phyloP scores from a whole-genome alignment of 1,139 yeast species.

The Saccharomyces hybrid region DNA sequence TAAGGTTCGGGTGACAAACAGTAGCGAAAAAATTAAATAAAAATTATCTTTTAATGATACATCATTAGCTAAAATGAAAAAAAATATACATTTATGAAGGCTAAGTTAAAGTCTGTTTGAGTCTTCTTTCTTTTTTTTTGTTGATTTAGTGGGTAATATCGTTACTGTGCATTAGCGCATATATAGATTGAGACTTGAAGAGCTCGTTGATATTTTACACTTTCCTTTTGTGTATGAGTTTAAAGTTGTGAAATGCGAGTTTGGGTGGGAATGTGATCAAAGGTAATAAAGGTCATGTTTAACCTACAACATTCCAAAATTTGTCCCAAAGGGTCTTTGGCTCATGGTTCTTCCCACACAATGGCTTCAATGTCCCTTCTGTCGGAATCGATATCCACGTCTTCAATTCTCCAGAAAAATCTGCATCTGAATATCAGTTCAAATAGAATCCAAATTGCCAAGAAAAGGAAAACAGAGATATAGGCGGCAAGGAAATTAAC shows the following conservation, averaged over 20 bases:
- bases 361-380: slow-evolving; percentile 41
- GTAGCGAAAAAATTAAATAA: neutral
- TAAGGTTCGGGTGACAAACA: neutral
- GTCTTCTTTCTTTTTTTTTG: neutral
- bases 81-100: neutral
- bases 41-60: neutral
- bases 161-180: neutral
- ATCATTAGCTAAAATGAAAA: neutral
- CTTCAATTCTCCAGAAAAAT: slow-evolving; percentile 40
- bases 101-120: neutral
- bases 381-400: slow-evolving; percentile 56
- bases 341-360: slow-evolving; percentile 6
- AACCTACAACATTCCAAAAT: slow-evolving; percentile 6
- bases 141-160: neutral
- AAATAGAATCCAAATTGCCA: slow-evolving; percentile 43
- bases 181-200: neutral
- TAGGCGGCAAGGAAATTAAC: slow-evolving; percentile 55
- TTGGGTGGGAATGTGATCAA: slow-evolving; percentile 1
- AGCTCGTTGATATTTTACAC: neutral
- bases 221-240: neutral
- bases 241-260: neutral
- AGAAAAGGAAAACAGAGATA: slow-evolving; percentile 48
- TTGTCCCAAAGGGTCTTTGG: slow-evolving; percentile 7
- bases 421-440: slow-evolving; percentile 42
- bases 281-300: neutral